Percentiles rank a stretch among this genome's conserved stretches.
Evolutionary conservation across 2,329 filamentous ascomycete species (phyloP).

Genomic region (Cercospora citrullina): DNA sequence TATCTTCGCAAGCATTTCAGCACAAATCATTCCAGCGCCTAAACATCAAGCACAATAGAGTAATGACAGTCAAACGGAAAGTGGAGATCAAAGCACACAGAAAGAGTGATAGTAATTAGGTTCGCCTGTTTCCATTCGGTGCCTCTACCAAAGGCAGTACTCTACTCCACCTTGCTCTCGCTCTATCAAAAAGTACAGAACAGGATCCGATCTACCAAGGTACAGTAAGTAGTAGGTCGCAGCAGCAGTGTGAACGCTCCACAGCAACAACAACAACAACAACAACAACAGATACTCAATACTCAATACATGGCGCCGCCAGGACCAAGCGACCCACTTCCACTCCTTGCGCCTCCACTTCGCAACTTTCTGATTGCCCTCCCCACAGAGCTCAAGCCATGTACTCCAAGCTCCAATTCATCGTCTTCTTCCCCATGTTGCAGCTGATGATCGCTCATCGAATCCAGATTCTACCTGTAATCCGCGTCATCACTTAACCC

Average conservation of each 20-base stretch:
- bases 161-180: background rate
- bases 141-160: background rate
- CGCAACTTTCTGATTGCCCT: background rate
- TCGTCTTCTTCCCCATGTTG: background rate
- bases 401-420: background rate
- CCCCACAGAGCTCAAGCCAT: background rate
- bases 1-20: too few relatives aligned
- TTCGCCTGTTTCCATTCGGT: background rate
- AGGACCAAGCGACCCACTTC: background rate
- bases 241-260: background rate
- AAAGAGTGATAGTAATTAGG: background rate
- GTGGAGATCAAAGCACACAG: too few relatives aligned
- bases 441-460: conserved; percentile 1
- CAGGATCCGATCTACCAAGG: background rate
- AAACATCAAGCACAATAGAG: too few relatives aligned
- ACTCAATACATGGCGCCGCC: background rate
- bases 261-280: background rate
- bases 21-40: too few relatives aligned
- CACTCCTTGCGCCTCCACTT: background rate
- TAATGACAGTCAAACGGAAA: too few relatives aligned
- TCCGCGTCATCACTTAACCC: conserved; percentile 17
- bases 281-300: background rate
- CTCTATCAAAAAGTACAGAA: background rate
- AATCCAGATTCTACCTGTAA: conserved; percentile 18
- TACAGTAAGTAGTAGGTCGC: background rate